Evolutionary conservation across 2,329 filamentous ascomycete genomes (phyloP).

Genomic region (Sclerotinia glacialis): DNA sequence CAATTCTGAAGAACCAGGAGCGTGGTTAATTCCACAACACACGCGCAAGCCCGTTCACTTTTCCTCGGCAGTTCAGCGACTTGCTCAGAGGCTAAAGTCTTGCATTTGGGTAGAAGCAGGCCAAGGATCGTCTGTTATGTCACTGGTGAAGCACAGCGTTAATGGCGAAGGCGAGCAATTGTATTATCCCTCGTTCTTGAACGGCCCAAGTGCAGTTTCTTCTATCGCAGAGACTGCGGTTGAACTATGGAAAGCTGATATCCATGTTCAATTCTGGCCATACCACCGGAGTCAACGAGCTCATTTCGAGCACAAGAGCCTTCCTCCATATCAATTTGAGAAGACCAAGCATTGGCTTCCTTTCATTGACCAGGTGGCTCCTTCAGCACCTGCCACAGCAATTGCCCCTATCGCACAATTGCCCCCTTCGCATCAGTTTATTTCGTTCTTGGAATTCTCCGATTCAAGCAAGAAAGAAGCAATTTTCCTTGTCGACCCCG

Average conservation of each 20-base stretch:
- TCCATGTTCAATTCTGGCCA: slow-evolving; percentile 36
- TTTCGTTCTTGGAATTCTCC: background rate
- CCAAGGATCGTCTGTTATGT: background rate
- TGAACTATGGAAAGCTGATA: slow-evolving; percentile 37
- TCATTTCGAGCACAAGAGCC: slow-evolving; percentile 27
- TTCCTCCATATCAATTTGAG: slow-evolving; percentile 29
- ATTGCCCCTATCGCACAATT: background rate
- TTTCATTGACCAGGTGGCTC: background rate
- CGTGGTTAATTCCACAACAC: too few relatives aligned
- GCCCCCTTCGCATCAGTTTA: background rate
- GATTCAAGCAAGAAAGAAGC: background rate
- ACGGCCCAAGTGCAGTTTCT: background rate
- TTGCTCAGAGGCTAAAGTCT: too few relatives aligned
- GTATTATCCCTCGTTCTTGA: background rate
- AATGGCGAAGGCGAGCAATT: background rate
- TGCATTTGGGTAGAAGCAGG: too few relatives aligned
- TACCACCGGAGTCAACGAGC: slow-evolving; percentile 35
- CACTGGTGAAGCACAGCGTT: background rate
- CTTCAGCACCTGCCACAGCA: background rate
- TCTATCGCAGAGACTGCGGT: slow-evolving; percentile 32
- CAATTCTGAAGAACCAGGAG: too few relatives aligned
- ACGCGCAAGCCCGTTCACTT: too few relatives aligned
- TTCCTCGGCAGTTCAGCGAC: too few relatives aligned
- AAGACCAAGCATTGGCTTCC: background rate
- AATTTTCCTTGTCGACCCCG: background rate